A percentile compares a stretch with the other conserved stretches of the same genome.
Conservation (phyloP, 495 filamentous ascomycete genomes). For the Penicillium coffeae region DNA sequence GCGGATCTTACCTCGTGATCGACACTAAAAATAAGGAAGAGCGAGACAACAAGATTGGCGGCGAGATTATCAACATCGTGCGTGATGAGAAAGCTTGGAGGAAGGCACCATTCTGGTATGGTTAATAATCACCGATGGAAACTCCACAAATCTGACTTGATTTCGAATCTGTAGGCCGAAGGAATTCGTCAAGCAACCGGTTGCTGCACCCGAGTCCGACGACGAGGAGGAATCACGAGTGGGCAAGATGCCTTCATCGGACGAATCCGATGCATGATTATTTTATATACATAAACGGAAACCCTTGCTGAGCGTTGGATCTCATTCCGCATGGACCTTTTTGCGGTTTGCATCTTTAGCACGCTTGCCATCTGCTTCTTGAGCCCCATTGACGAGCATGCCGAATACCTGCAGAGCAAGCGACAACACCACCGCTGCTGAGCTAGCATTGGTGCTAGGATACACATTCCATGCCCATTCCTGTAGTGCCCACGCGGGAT, state of each 20-base stretch:
- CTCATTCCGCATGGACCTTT: slow-evolving; percentile 25
- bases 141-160: slow-evolving; percentile 11
- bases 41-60: slow-evolving; percentile 74
- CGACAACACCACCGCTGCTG: slow-evolving; percentile 67
- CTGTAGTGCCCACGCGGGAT: slow-evolving; percentile 72
- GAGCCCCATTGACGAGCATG: slow-evolving; percentile 24
- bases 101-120: slow-evolving; percentile 84
- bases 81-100: slow-evolving; percentile 88
- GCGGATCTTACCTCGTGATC: slow-evolving; percentile 80
- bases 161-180: slow-evolving; percentile 57
- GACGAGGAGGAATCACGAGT: slow-evolving; percentile 75
- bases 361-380: slow-evolving; percentile 15
- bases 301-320: too few relatives aligned
- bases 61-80: slow-evolving; percentile 91
- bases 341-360: slow-evolving; percentile 4
- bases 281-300: background rate
- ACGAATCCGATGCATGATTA: slow-evolving; percentile 46
- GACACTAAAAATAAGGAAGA: slow-evolving; percentile 63
- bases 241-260: slow-evolving; percentile 77
- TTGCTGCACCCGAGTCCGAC: slow-evolving; percentile 29
- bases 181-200: slow-evolving; percentile 65
- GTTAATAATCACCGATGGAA: slow-evolving; percentile 4
- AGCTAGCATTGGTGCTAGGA: slow-evolving; percentile 83
- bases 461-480: slow-evolving; percentile 98
- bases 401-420: slow-evolving; percentile 61